These are phyloP conservation scores for Hericium erinaceus DNA, from an alignment of 768 basidiomycete genomes.

Conservation along the genomic window DNA sequence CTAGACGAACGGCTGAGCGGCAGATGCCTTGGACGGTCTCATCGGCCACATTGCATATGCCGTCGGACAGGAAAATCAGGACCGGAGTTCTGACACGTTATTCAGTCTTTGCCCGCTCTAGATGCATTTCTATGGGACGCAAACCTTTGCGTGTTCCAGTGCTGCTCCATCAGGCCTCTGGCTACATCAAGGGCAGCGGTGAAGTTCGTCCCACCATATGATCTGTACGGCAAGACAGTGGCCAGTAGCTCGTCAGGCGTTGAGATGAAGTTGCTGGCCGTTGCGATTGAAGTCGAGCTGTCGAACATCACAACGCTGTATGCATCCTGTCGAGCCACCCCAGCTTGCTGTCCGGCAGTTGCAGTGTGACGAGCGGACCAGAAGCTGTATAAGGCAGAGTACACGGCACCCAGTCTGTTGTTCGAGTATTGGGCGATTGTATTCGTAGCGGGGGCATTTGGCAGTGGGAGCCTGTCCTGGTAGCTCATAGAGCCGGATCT, in stretches of 20 bases:
- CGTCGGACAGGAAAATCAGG: slow-evolving; percentile 52
- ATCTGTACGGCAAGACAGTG: slow-evolving; percentile 23
- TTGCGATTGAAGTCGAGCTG: slow-evolving; percentile 7
- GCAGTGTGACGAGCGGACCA: slow-evolving; percentile 44
- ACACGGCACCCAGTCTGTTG: slow-evolving; percentile 51
- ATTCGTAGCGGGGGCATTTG: slow-evolving; percentile 30
- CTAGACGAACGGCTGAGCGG: slow-evolving; percentile 31
- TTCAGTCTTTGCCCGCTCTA: background rate
- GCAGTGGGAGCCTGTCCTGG: slow-evolving; percentile 34
- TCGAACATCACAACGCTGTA: slow-evolving; percentile 49
- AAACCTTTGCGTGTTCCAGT: slow-evolving; percentile 46
- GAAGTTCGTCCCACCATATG: slow-evolving; percentile 35
- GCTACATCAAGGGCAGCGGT: slow-evolving; percentile 28
- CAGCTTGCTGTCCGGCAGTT: slow-evolving; percentile 11
- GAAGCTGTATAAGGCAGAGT: slow-evolving; percentile 44
- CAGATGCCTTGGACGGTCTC: slow-evolving; percentile 31
- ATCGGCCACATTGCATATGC: slow-evolving; percentile 34
- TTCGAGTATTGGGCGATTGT: slow-evolving; percentile 28
- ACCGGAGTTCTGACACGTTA: slow-evolving; percentile 31
- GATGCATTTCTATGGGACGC: background rate
- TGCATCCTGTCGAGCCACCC: slow-evolving; percentile 34
- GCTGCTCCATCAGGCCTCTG: slow-evolving; percentile 29
- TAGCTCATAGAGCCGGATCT: slow-evolving; percentile 45
- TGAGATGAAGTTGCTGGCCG: slow-evolving; percentile 39
- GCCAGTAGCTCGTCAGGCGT: slow-evolving; percentile 36